phyloP scores from a whole-genome alignment of 495 filamentous ascomycete genomes.

The Xylaria nigripes region DNA sequence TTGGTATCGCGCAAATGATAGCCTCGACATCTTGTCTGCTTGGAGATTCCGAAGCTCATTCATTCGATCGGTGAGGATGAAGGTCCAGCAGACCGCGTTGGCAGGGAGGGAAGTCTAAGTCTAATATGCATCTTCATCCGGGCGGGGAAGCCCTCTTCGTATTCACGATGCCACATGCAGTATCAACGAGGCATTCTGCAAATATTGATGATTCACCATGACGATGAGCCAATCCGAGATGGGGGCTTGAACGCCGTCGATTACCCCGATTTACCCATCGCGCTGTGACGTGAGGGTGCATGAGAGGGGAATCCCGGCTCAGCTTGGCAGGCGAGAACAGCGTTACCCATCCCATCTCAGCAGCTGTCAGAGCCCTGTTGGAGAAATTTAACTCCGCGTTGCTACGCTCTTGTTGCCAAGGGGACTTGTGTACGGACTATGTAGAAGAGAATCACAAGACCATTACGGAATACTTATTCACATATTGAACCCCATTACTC shows the following conservation, averaged over 20 bases:
- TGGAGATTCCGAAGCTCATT: background rate
- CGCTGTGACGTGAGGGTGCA: background rate
- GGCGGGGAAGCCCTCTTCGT: too few relatives aligned
- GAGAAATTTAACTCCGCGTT: background rate
- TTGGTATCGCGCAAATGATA: background rate
- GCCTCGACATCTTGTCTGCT: background rate
- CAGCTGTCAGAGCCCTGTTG: background rate
- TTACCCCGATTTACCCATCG: constrained; percentile 8
- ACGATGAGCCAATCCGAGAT: background rate
- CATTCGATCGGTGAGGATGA: background rate
- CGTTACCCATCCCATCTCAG: too few relatives aligned
- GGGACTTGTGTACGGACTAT: too few relatives aligned
- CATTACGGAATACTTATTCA: too few relatives aligned
- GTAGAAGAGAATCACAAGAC: too few relatives aligned
- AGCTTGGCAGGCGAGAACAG: background rate
- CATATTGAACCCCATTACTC: background rate
- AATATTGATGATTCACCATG: too few relatives aligned
- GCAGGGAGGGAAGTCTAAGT: too few relatives aligned
- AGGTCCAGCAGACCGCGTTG: background rate
- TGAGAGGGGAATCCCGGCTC: constrained; percentile 2
- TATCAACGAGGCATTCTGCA: too few relatives aligned
- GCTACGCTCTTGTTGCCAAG: too few relatives aligned
- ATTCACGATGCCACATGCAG: too few relatives aligned
- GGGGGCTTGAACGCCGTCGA: background rate
- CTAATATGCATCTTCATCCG: too few relatives aligned